Base-by-base conservation (phyloP, 2,329 filamentous ascomycete genomes). In the Colletotrichum somersetense region DNA sequence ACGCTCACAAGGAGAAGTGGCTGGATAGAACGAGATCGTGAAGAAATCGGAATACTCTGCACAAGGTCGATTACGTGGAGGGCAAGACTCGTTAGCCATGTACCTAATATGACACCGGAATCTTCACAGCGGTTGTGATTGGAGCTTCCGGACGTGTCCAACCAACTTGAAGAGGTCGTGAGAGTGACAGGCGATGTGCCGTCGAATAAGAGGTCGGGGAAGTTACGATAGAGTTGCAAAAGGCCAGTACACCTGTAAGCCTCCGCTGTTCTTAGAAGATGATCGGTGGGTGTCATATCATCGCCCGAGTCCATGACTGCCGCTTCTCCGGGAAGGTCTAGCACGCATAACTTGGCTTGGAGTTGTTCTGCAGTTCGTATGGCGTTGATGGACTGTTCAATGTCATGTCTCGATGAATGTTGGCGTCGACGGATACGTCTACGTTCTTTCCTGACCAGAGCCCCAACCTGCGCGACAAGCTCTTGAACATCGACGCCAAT, bases 11-110 rank as follows among this genome's bases (percentile, higher is more conserved):
- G 79, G 4, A 86, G 75, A 23, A 86, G 77, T 2, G 83, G 84
- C 70, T 86, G 83, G 5, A 84, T 80, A 26, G 82, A 85, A 56
- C 83, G 80, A 1, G 83, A 84, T 35, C 83, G 81, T 0, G 84
- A 86, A 1, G 81, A 80, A 6, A 83, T 78, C 0, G 85, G 82
- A n/a, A 86, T 78, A 2, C 78, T 78, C 64, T 84, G 80, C 18
- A 86, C 78, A 26, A 81, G 76, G 7, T 81, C 78, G 20, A 86
- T 78, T 20, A 84, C 83, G 67, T 85, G 83, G 53, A 85, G 77
- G 16, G 85, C 84, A 18, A 86, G 80, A 14, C 81, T 80, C 44
- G 82, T 84, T 40, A 85, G 75, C 81, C 82, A 85, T 1, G 82
- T 77, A 65, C 82, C 82, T 3, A 65, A 16, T 4, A 50, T 10